These are phyloP conservation scores for Amoeboaphelidium occidentale DNA, from an alignment of 371 early-diverging fungal genomes.

Conservation along the genomic window DNA sequence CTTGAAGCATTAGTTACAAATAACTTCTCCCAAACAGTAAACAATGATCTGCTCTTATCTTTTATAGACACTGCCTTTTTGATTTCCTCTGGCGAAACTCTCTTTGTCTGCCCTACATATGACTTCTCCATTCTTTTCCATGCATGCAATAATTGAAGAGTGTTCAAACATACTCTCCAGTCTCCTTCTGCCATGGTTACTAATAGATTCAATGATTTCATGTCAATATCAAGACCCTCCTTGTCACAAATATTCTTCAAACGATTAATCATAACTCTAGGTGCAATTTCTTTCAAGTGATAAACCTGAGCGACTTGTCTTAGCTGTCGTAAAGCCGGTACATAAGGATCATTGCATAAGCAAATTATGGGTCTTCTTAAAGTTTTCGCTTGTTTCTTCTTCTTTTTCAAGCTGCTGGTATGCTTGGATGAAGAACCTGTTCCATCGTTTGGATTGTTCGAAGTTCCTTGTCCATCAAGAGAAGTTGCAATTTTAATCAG, in stretches of 20 bases:
- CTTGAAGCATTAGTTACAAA: no score
- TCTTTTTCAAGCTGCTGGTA: no score
- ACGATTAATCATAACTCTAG: conserved; percentile 38
- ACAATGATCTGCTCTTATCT: no score
- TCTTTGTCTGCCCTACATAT: no score
- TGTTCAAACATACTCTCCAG: conserved; percentile 57
- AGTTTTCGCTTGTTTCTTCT: conserved; percentile 3
- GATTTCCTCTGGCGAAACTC: no score
- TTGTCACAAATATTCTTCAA: conserved; percentile 49
- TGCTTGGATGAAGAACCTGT: no score
- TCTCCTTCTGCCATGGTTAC: conserved; percentile 60
- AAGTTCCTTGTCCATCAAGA: background rate
- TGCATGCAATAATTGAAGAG: conserved; percentile 55
- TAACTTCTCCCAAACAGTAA: no score
- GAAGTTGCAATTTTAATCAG: background rate
- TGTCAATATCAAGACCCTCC: conserved; percentile 47
- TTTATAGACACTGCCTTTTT: no score
- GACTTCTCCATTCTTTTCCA: no score
- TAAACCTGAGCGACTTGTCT: conserved; percentile 42
- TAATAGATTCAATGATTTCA: conserved; percentile 40
- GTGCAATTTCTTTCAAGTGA: conserved; percentile 35
- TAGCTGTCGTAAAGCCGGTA: conserved; percentile 62
- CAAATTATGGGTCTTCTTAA: conserved; percentile 83
- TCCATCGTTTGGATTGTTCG: background rate
- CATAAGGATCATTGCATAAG: conserved; percentile 87